Evolutionary conservation across 2,329 filamentous ascomycete species (phyloP).

Genomic region (Pyrenochaeta sp.): DNA sequence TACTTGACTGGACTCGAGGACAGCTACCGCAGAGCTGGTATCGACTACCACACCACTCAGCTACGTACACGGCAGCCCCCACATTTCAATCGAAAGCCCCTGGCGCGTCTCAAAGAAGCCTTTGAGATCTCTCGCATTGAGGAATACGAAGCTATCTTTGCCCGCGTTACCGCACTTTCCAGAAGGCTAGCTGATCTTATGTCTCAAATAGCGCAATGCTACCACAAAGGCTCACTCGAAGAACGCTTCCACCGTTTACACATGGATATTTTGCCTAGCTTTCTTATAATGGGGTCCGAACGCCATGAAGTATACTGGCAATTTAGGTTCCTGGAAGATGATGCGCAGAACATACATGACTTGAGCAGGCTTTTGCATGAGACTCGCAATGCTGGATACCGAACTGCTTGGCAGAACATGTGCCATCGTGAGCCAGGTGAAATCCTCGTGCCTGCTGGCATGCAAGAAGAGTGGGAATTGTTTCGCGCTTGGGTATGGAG

Average conservation of each 20-base stretch:
- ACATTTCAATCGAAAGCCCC: not conserved
- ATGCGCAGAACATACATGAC: not conserved
- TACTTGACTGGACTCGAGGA: not conserved
- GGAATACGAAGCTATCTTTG: slow-evolving; percentile 8
- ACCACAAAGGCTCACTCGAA: not conserved
- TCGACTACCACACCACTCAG: slow-evolving; percentile 2
- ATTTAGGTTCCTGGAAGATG: not conserved
- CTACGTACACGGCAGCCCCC: not conserved
- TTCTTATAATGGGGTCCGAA: too few species aligned
- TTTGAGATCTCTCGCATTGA: slow-evolving; percentile 3
- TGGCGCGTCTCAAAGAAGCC: not conserved
- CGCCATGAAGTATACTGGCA: too few species aligned
- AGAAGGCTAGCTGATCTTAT: not conserved
- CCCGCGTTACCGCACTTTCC: not conserved
- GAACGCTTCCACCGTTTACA: not conserved
- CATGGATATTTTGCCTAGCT: not conserved
- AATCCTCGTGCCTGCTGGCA: not conserved
- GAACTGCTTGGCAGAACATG: not conserved
- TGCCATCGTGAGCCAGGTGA: not conserved
- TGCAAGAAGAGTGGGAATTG: slow-evolving; percentile 4
- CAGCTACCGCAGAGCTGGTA: not conserved
- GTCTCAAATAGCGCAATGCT: not conserved
- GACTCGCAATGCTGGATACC: not conserved
- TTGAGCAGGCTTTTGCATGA: not conserved
- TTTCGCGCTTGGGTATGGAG: slow-evolving; percentile 9